phyloP scores from a whole-genome alignment of 768 basidiomycete genomes.

The Tulasnella sp. region DNA sequence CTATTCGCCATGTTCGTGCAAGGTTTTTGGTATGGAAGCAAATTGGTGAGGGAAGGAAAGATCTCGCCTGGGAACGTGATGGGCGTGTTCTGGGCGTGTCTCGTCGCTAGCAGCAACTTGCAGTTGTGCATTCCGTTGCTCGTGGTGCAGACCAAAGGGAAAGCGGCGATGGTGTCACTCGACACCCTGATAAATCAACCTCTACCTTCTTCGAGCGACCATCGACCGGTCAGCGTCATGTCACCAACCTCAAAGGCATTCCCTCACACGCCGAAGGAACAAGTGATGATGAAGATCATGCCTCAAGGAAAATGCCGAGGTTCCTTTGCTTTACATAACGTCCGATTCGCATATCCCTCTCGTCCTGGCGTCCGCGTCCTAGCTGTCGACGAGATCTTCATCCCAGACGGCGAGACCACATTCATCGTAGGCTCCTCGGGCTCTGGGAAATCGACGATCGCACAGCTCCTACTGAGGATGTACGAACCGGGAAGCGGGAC shows the following conservation, averaged over 20 bases:
- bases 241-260: neutral
- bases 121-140: slow-evolving; percentile 80
- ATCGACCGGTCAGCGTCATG: neutral
- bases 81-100: slow-evolving; percentile 97
- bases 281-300: slow-evolving; percentile 37
- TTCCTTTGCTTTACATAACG: slow-evolving; percentile 49
- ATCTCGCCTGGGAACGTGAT: slow-evolving; percentile 68
- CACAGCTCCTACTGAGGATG: slow-evolving; percentile 54
- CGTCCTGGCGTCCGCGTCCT: slow-evolving; percentile 53
- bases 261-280: slow-evolving; percentile 2
- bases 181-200: slow-evolving; percentile 44
- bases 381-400: slow-evolving; percentile 47
- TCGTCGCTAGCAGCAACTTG: slow-evolving; percentile 78
- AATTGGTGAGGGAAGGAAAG: slow-evolving; percentile 70
- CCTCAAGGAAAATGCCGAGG: slow-evolving; percentile 53
- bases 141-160: slow-evolving; percentile 69
- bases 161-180: slow-evolving; percentile 63
- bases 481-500: slow-evolving; percentile 54
- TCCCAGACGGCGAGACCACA: slow-evolving; percentile 61
- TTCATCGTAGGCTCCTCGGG: slow-evolving; percentile 74
- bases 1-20: slow-evolving; percentile 91
- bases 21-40: slow-evolving; percentile 91
- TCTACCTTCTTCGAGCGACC: neutral
- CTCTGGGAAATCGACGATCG: slow-evolving; percentile 65
- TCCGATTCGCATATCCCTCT: slow-evolving; percentile 65